phyloP scores from a whole-genome alignment of 179 eudicot genomes.

The Nepenthes alata region DNA sequence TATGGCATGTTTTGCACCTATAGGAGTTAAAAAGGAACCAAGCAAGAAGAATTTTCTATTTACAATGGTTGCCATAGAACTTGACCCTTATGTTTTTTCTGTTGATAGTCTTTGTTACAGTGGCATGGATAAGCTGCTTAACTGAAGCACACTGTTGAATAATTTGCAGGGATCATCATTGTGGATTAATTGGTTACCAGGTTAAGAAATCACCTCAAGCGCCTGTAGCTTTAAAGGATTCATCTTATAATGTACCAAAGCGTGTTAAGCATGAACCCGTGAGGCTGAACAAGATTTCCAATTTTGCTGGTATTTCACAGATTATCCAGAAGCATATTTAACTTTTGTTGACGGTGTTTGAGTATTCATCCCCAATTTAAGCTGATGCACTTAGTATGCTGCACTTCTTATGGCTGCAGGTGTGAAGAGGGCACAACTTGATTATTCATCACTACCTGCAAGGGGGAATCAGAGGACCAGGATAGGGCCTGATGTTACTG shows the following conservation, averaged over 20 bases:
- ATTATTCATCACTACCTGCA: constrained; percentile 22
- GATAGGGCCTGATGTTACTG: constrained; percentile 14
- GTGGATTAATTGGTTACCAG: constrained; percentile 77
- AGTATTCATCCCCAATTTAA: neutral
- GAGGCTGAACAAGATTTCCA: constrained; percentile 14
- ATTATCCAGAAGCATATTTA: neutral
- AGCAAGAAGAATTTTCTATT: no score
- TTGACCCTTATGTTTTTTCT: neutral
- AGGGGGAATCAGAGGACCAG: constrained; percentile 19
- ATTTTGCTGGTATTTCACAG: constrained; percentile 1
- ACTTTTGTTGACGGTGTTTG: neutral
- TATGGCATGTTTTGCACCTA: no score
- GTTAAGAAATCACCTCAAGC: constrained; percentile 28
- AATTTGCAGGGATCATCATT: constrained; percentile 69
- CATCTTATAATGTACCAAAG: constrained; percentile 18
- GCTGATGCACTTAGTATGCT: neutral
- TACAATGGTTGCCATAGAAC: neutral
- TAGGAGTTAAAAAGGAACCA: no score
- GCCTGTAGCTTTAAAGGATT: constrained; percentile 11
- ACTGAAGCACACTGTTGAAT: constrained; percentile 11
- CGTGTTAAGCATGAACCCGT: constrained; percentile 22
- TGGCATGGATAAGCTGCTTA: neutral
- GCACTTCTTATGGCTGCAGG: constrained; percentile 13
- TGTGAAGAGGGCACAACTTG: constrained; percentile 29
- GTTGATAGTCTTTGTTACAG: neutral